phyloP scores from a whole-genome alignment of 2,329 filamentous ascomycete genomes.

The Canariomyces notabilis region DNA sequence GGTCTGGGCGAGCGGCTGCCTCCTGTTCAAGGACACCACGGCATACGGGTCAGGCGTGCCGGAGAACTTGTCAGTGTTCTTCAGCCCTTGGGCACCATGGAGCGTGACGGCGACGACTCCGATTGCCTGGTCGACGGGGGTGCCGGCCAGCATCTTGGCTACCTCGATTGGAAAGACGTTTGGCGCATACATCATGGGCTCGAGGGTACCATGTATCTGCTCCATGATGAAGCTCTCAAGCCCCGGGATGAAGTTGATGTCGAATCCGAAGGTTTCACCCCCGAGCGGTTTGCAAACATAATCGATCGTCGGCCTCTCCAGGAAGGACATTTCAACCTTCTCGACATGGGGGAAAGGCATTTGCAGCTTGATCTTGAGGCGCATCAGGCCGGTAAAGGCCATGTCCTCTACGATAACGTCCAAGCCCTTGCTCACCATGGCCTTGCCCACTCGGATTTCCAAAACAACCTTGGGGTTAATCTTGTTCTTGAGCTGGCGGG shows the following conservation, averaged over 20 bases:
- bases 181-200: conserved; percentile 96
- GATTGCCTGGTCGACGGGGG: conserved; percentile 89
- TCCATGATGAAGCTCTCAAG: conserved; percentile 91
- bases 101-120: conserved; percentile 89
- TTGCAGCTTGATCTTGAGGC: conserved; percentile 95
- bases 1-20: conserved; percentile 76
- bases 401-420: conserved; percentile 98
- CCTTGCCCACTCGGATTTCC: conserved; percentile 91
- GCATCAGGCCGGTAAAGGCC: conserved; percentile 92
- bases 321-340: conserved; percentile 89
- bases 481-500: conserved; percentile 86
- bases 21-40: conserved; percentile 76
- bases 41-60: conserved; percentile 90
- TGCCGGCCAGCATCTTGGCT: conserved; percentile 94
- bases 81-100: conserved; percentile 85
- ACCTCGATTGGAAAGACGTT: conserved; percentile 99
- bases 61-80: conserved; percentile 91
- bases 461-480: conserved; percentile 95
- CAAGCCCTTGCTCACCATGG: conserved; percentile 92
- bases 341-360: conserved; percentile 94
- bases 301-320: conserved; percentile 83
- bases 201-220: conserved; percentile 88
- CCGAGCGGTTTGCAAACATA: conserved; percentile 97
- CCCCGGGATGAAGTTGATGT: conserved; percentile 98
- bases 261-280: conserved; percentile 91